phyloP scores from a whole-genome alignment of 2,329 filamentous ascomycete genomes.

The Xylariaceae sp. region DNA sequence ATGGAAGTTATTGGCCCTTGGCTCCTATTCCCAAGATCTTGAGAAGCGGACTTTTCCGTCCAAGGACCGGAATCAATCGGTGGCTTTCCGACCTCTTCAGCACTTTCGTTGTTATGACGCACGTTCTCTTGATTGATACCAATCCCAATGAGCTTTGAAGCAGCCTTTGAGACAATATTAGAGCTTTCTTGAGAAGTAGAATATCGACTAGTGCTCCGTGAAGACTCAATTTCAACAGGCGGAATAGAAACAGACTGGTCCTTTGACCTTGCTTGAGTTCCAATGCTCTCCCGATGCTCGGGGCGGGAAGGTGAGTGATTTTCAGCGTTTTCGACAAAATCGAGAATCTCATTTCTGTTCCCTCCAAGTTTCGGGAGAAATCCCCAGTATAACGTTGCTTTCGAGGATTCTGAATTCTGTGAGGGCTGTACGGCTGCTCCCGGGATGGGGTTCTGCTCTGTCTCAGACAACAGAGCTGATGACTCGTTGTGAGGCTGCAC shows the following conservation, averaged over 20 bases:
- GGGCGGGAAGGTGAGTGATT: not conserved
- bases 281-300: not conserved
- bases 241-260: constrained; percentile 5
- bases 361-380: constrained; percentile 27
- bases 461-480: constrained; percentile 1
- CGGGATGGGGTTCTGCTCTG: constrained; percentile 11
- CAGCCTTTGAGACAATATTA: constrained; percentile 1
- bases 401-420: constrained; percentile 12
- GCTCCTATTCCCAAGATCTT: not conserved
- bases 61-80: not conserved
- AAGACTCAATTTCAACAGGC: constrained; percentile 14
- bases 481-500: constrained; percentile 22
- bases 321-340: not conserved
- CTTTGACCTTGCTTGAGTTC: not conserved
- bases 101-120: constrained; percentile 9
- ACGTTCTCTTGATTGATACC: constrained; percentile 23
- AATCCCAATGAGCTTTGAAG: constrained; percentile 8
- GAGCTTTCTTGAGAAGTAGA: constrained; percentile 17
- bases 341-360: constrained; percentile 5
- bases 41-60: not conserved
- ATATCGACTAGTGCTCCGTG: constrained; percentile 14
- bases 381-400: constrained; percentile 31
- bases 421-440: not conserved
- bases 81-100: not conserved
- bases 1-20: constrained; percentile 11